Conservation (phyloP, 164 flowering plant genomes). For the Sedum album region DNA sequence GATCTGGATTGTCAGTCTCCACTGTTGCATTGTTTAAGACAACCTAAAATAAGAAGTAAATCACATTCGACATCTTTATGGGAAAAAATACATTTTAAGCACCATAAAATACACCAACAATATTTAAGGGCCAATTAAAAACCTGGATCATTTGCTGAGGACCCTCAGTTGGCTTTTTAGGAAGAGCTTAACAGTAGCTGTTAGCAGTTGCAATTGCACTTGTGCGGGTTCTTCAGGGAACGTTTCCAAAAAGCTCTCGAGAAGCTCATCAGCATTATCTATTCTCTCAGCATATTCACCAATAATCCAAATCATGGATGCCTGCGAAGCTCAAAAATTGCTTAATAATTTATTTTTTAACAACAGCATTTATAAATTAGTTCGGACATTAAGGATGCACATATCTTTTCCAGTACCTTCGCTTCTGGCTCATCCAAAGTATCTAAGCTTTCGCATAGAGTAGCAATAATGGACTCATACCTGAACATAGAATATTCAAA, state of each 20-base stretch:
- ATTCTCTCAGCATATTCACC: conserved; percentile 99
- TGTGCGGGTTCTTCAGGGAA: conserved; percentile 97
- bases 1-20: conserved; percentile 97
- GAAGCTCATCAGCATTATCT: conserved; percentile 99
- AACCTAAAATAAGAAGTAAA: conserved; percentile 39
- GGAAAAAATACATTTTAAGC: not conserved
- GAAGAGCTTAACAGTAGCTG: conserved; percentile 94
- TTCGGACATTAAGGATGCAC: no score
- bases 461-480: conserved; percentile 97
- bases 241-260: conserved; percentile 92
- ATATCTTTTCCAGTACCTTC: conserved; percentile 47
- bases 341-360: not conserved
- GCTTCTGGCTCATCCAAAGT: conserved; percentile 99
- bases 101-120: no score
- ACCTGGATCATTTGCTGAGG: conserved; percentile 99
- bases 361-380: not conserved
- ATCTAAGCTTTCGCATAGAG: conserved; percentile 97
- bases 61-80: not conserved
- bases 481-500: conserved; percentile 29
- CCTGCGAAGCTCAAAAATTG: conserved; percentile 30
- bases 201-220: conserved; percentile 89
- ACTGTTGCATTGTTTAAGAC: conserved; percentile 98
- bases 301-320: conserved; percentile 99
- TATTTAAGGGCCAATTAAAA: not conserved
- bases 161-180: conserved; percentile 99